Evolutionary conservation across 768 basidiomycete species (phyloP).

Genomic region (Lactarius hatsudake): DNA sequence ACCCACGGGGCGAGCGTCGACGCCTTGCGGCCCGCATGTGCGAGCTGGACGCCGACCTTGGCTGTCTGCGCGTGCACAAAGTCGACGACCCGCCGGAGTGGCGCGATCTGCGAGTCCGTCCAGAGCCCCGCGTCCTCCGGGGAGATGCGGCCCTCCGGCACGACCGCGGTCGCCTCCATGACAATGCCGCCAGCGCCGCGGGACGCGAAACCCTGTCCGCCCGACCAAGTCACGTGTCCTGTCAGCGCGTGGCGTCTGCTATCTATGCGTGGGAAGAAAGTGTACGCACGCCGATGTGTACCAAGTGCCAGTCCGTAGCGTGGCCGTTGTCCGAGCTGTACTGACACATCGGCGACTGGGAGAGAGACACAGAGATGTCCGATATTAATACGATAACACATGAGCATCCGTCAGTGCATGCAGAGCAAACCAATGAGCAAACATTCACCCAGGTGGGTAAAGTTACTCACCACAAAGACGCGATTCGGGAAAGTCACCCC

Average conservation of each 20-base stretch:
- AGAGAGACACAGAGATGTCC: background rate
- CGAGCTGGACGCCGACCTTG: slow-evolving; percentile 74
- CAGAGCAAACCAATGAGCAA: background rate
- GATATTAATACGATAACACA: background rate
- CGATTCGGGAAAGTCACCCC: slow-evolving; percentile 70
- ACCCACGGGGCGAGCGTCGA: slow-evolving; percentile 71
- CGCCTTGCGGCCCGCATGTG: slow-evolving; percentile 75
- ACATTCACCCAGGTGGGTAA: background rate
- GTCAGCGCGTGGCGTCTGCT: background rate
- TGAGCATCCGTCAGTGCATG: background rate
- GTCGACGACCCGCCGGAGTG: slow-evolving; percentile 66
- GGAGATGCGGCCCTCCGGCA: slow-evolving; percentile 74
- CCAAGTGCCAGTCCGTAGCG: slow-evolving; percentile 80
- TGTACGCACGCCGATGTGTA: slow-evolving; percentile 60
- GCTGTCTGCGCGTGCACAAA: slow-evolving; percentile 71
- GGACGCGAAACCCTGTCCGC: slow-evolving; percentile 54
- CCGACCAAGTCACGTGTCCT: background rate
- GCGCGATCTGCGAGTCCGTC: slow-evolving; percentile 71
- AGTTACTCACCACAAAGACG: slow-evolving; percentile 55
- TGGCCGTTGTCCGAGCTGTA: slow-evolving; percentile 74
- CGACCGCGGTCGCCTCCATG: slow-evolving; percentile 72
- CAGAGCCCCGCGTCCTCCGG: slow-evolving; percentile 78
- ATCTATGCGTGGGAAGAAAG: background rate
- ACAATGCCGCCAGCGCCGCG: slow-evolving; percentile 69
- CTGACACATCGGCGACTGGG: slow-evolving; percentile 76